Conservation (phyloP, 108 stramenopile genomes). For the Epipyxis sp. region DNA sequence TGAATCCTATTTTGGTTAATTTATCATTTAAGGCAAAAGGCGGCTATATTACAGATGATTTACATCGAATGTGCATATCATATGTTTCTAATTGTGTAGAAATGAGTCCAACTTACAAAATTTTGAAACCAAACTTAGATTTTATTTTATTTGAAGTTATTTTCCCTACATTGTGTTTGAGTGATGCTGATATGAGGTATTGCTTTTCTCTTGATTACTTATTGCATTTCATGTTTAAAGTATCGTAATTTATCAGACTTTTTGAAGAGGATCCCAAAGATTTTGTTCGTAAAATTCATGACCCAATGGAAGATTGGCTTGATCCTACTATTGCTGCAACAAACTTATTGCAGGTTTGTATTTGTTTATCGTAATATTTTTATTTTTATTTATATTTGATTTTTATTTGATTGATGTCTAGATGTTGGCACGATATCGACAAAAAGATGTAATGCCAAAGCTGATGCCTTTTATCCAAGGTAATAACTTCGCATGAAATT, state of each 20-base stretch:
- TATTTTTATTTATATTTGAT: too few species aligned
- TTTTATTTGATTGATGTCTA: too few species aligned
- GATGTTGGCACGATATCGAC: slow-evolving; percentile 82
- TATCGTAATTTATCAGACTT: too few species aligned
- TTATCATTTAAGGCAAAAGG: slow-evolving; percentile 78
- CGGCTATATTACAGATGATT: slow-evolving; percentile 87
- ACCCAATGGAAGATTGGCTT: slow-evolving; percentile 88
- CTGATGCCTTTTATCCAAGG: slow-evolving; percentile 71
- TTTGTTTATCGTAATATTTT: too few species aligned
- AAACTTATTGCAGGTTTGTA: slow-evolving; percentile 79
- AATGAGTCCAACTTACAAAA: slow-evolving; percentile 83
- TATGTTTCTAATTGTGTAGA: slow-evolving; percentile 86
- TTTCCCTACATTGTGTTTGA: slow-evolving; percentile 85
- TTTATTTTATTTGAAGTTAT: slow-evolving; percentile 93
- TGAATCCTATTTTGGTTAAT: slow-evolving; percentile 79
- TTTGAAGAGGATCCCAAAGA: slow-evolving; percentile 94
- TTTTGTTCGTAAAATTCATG: slow-evolving; percentile 86
- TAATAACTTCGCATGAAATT: too few species aligned
- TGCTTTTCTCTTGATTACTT: too few species aligned
- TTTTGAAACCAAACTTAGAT: slow-evolving; percentile 94
- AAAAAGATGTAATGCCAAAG: slow-evolving; percentile 78
- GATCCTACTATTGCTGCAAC: slow-evolving; percentile 87
- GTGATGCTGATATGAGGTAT: slow-evolving; percentile 76
- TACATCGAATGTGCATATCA: slow-evolving; percentile 82
- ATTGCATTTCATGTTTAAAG: too few species aligned